phyloP scores from a whole-genome alignment of 257 asterid genomes.

The Plantago major region DNA sequence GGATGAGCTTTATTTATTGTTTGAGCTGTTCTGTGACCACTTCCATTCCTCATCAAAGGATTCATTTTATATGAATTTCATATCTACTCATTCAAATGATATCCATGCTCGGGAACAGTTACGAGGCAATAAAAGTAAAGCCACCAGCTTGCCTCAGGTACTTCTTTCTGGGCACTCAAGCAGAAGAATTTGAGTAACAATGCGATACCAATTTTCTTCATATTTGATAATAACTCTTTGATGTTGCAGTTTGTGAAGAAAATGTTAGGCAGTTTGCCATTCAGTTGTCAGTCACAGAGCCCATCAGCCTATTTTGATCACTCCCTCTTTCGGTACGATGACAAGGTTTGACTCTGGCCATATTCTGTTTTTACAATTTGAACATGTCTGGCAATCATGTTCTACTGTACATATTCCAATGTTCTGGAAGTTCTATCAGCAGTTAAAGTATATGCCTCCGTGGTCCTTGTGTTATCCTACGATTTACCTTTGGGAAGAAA shows the following conservation, averaged over 20 bases:
- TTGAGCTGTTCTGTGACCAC: constrained; percentile 78
- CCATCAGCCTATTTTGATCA: constrained; percentile 98
- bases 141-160: constrained; percentile 80
- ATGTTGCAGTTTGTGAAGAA: constrained; percentile 81
- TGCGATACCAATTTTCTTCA: not conserved
- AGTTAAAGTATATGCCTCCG: too few species aligned
- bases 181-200: not conserved
- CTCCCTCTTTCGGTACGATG: constrained; percentile 88
- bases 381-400: too few species aligned
- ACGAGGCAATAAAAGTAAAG: constrained; percentile 58
- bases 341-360: constrained; percentile 52
- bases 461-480: too few species aligned
- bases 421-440: too few species aligned
- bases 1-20: constrained; percentile 77
- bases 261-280: constrained; percentile 69
- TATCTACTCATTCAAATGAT: constrained; percentile 83
- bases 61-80: constrained; percentile 65
- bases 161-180: constrained; percentile 9
- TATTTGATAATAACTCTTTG: not conserved
- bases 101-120: constrained; percentile 79
- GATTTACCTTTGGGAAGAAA: too few species aligned
- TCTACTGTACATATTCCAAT: too few species aligned
- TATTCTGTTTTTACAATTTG: too few species aligned
- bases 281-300: constrained; percentile 86
- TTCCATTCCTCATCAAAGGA: constrained; percentile 72